Evolutionary conservation across 2,329 filamentous ascomycete species (phyloP), one percentile per base, ranked within the genome.

Genomic region (Alternaria consortialis): DNA sequence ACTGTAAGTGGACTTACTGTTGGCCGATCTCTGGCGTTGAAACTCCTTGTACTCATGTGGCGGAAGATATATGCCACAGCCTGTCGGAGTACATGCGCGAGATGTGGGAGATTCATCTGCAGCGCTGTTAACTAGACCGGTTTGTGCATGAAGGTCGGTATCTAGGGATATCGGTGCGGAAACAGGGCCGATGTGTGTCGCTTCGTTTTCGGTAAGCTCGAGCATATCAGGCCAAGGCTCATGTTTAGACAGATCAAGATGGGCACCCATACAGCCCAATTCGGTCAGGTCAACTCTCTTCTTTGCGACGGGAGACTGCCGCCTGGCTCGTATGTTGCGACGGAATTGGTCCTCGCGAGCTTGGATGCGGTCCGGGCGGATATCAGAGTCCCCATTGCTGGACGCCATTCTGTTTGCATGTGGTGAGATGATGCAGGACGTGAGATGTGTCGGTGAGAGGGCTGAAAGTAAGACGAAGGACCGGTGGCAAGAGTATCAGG

Each of bases 311-410:
- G 48, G 48, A 0, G 34, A 20, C 3, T 2, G 9, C 2, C 0
- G 1, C 7, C 48, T 52, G 15, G 48, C 15, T 39, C 32, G 48
- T 3, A 11, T 9, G 3, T 29, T 6, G 32, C 48, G 23, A 39
- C 25, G 34, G 9, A 12, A 29, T 13, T 52, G 34, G 23, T 52
- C 48, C 25, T 52, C 36, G 34, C 48, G 48, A 23, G 23, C 48
- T 37, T 39, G 48, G 23, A 52, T 52, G 32, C 36, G 48, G 32
- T 52, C 48, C 39, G 34, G 48, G 23, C 32, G 34, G 15, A 52
- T 52, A 23, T 52, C 48, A 15, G 34, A 52, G 9, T 52, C 32
- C n/a, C 48, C 34, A 37, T 37, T 40, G 0, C 48, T 52, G 23
- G 48, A 39, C 20, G 12, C 20, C 48, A 52, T 52, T 27, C 34